phyloP scores from a whole-genome alignment of 306 rosid species.

The Vigna nakashimae region DNA sequence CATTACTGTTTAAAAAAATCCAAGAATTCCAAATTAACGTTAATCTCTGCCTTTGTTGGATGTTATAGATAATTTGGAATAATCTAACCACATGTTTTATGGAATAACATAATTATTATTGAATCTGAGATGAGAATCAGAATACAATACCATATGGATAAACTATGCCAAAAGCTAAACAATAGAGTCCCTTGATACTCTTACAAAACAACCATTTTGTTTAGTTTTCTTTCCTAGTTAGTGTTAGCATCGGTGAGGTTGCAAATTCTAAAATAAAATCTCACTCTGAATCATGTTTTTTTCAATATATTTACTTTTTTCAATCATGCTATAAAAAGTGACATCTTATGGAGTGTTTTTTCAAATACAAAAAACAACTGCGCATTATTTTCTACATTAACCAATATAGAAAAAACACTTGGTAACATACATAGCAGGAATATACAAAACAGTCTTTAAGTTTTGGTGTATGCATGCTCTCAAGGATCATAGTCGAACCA shows the following conservation, averaged over 20 bases:
- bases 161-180: not conserved
- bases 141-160: not conserved
- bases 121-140: not conserved
- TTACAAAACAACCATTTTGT: not conserved
- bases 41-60: not conserved
- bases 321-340: too few relatives aligned
- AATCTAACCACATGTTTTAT: not conserved
- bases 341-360: not conserved
- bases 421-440: not conserved
- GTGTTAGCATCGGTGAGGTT: not conserved
- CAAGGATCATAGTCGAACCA: conserved; percentile 6
- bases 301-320: too few relatives aligned
- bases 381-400: conserved; percentile 21
- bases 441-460: not conserved
- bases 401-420: conserved; percentile 30
- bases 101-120: not conserved
- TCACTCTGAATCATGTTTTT: not conserved
- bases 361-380: not conserved
- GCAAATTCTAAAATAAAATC: not conserved
- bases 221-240: not conserved
- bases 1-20: not conserved
- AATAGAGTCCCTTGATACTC: not conserved
- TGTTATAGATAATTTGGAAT: not conserved
- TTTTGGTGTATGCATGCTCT: conserved; percentile 31
- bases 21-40: not conserved